Evolutionary conservation across 768 basidiomycete species (phyloP), one percentile per base, ranked within the genome.

Genomic region (Russula dissimulans): DNA sequence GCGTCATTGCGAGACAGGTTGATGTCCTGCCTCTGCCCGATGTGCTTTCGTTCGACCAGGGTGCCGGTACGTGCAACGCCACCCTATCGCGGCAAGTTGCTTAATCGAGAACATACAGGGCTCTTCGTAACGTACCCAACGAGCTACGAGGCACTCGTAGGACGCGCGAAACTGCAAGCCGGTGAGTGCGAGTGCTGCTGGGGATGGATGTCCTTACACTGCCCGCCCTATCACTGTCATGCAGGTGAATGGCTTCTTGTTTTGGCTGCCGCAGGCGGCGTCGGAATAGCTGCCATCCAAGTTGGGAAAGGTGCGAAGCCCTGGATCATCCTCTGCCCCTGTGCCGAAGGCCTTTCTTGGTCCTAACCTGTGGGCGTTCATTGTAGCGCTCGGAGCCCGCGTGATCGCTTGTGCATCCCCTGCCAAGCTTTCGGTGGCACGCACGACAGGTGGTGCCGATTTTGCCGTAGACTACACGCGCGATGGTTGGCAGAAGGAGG

Each of bases 251-350:
- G 87, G 82, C 82, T 97, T 3, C 82, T 99, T 3, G 86, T 98
- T 4, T 91, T 92, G 52, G 95, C 94, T 7, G 90, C 91, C n/a
- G 95, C 95, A 1, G 95, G 95, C 3, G 95, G 94, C 12, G 94
- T 98, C 5, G 95, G 95, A 0, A 84, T 95, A 53, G 85, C 86
- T 6, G 95, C 95, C 7, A 84, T 94, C 17, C 95, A 97, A 69
- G 79, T 97, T 56, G 95, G 92, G 22, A 97, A 97, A 81, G 85
- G 91, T 90, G 38, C 41, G 69, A 41, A 41, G 11, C 39, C 39
- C 14, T 15, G 11, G 34, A 36, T 36, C 34, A 9, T 36, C 34
- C 34, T 36, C 22, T 26, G 1, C 22, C 22, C 22, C 22, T 26
- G 22, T 26, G 22, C 22, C 22, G 22, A 1, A 26, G 22, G 22